Percentiles rank a stretch among this genome's conserved stretches.
phyloP scores from a whole-genome alignment of 257 asterid genomes.

The Fraxinus anomala region DNA sequence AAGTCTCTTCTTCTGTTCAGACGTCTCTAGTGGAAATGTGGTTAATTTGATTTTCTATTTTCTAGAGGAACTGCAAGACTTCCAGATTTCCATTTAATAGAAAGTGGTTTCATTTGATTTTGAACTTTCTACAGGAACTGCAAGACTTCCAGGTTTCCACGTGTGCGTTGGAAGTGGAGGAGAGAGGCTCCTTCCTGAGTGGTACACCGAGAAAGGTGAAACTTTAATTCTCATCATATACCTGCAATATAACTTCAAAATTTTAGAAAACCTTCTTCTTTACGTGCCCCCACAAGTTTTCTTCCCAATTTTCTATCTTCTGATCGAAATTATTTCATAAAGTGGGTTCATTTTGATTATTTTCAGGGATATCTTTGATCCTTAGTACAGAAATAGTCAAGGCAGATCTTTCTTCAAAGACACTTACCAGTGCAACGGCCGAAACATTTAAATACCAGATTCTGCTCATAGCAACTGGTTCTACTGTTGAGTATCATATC shows the following conservation, averaged over 20 bases:
- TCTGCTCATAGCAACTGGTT: slow-evolving; percentile 83
- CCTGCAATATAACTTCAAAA: slow-evolving; percentile 6
- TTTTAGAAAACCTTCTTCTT: slow-evolving; percentile 10
- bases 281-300: background rate
- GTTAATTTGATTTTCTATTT: slow-evolving; percentile 23
- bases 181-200: slow-evolving; percentile 91
- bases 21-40: slow-evolving; percentile 16
- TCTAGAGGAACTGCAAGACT: slow-evolving; percentile 87
- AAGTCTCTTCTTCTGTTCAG: slow-evolving; percentile 10
- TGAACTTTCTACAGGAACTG: slow-evolving; percentile 65
- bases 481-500: slow-evolving; percentile 50
- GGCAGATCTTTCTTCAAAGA: slow-evolving; percentile 82
- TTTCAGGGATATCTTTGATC: slow-evolving; percentile 77
- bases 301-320: slow-evolving; percentile 3
- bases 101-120: slow-evolving; percentile 9
- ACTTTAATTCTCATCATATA: slow-evolving; percentile 1
- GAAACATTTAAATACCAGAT: slow-evolving; percentile 59
- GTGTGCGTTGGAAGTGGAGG: slow-evolving; percentile 98
- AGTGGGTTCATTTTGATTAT: slow-evolving; percentile 29
- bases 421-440: slow-evolving; percentile 69
- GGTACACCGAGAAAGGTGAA: slow-evolving; percentile 92
- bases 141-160: slow-evolving; percentile 96
- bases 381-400: slow-evolving; percentile 83
- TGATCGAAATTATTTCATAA: slow-evolving; percentile 21
- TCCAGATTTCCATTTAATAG: slow-evolving; percentile 69